Base-by-base conservation (phyloP, 2,329 filamentous ascomycete species). In the Akanthomyces dipterigenus region DNA sequence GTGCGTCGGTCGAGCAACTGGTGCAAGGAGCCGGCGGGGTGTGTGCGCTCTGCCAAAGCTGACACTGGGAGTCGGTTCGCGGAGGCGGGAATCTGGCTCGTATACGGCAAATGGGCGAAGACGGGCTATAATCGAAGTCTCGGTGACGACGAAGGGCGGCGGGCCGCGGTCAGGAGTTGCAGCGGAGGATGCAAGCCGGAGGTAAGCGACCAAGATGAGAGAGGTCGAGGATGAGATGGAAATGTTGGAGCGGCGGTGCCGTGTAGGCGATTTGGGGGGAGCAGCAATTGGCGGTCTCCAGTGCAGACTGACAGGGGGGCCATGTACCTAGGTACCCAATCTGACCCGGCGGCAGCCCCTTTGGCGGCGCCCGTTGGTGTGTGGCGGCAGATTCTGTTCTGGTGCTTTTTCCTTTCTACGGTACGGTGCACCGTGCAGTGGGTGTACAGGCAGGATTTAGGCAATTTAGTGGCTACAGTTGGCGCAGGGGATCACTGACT, bases 251-350 rank as follows among this genome's bases (percentile, higher is more conserved):
- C 49, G 40, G 49, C 43, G 43, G 48, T 38, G 36, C n/a, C 18
- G 49, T 45, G 48, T 16, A 53, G 56, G 49, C 34, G 49, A 54
- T 40, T 31, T 38, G 57, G 58, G 58, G 58, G 31, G 48, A 24
- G 56, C 48, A 60, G 58, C 58, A 60, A 48, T 51, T 54, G 50
- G 58, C 58, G 49, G 58, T 60, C 58, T 60, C 57, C 58, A 60
- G 40, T 31, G 34, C 54, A 56, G 28, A 54, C 31, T 22, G 55
- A 45, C 57, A 60, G 36, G 56, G 56, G 55, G 45, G 45, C 16
- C 28, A 58, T 26, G 20, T 34, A 46, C n/a, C 43, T 57, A 56
- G 36, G 20, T 38, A 53, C 34, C 34, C 42, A 60, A 60, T 60
- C 56, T 60, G 56, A 60, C 45, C 56, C 48, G 56, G 38, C 46